phyloP scores from a whole-genome alignment of 768 basidiomycete species.

The Pisolithus tinctorius region DNA sequence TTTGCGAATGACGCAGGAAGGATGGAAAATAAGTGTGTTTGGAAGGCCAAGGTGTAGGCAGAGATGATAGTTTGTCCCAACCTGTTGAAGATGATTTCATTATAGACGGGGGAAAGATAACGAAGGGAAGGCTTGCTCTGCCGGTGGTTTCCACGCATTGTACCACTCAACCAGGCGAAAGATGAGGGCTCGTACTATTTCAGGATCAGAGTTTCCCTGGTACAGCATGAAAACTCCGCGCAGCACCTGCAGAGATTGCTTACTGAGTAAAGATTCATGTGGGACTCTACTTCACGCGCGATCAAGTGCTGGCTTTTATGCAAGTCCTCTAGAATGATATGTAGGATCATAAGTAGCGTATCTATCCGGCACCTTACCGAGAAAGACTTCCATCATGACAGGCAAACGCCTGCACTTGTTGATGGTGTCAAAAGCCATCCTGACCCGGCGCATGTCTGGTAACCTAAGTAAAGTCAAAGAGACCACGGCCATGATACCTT shows the following conservation, averaged over 20 bases:
- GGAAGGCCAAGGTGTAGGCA: constrained; percentile 63
- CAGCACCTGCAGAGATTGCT: constrained; percentile 5
- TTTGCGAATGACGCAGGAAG: constrained; percentile 62
- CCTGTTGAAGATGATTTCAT: constrained; percentile 29
- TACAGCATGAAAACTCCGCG: neutral
- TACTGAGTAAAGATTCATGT: constrained; percentile 62
- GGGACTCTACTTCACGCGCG: constrained; percentile 48
- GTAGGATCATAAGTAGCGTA: neutral
- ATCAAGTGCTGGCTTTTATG: constrained; percentile 54
- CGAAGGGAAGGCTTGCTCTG: constrained; percentile 41
- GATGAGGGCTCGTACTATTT: constrained; percentile 48
- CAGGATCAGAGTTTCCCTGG: constrained; percentile 42
- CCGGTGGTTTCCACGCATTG: constrained; percentile 62
- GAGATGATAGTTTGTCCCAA: constrained; percentile 53
- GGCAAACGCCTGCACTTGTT: constrained; percentile 55
- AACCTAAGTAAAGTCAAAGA: constrained; percentile 3
- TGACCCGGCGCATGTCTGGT: constrained; percentile 44
- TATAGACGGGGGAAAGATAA: neutral
- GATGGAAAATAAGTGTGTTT: constrained; percentile 65
- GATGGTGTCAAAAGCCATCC: constrained; percentile 52
- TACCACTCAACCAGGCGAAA: constrained; percentile 66
- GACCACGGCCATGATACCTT: neutral
- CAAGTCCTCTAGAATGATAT: constrained; percentile 47
- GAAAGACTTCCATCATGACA: constrained; percentile 61
- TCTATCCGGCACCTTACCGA: constrained; percentile 40